Conservation (phyloP, 768 basidiomycete species). For the Infundibulicybe gibba region DNA sequence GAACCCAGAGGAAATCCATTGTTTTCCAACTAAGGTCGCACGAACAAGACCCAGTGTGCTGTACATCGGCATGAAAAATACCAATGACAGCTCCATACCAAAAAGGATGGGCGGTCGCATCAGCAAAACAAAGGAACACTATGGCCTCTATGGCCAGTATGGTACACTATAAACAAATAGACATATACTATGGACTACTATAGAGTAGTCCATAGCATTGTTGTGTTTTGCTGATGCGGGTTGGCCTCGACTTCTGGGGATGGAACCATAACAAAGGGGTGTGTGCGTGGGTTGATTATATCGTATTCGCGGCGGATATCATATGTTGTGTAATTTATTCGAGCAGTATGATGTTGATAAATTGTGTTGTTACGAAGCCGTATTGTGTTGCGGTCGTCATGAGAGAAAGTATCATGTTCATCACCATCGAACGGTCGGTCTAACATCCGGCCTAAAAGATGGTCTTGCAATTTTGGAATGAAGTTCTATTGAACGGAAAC, state of each 20-base stretch:
- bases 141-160: no score
- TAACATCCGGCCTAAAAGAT: slow-evolving; percentile 26
- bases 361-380: slow-evolving; percentile 16
- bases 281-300: slow-evolving; percentile 29
- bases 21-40: not conserved
- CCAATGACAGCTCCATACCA: slow-evolving; percentile 32
- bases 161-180: no score
- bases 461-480: slow-evolving; percentile 26
- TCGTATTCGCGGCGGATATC: slow-evolving; percentile 38
- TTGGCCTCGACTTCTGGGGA: slow-evolving; percentile 12
- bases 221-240: no score
- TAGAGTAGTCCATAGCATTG: no score
- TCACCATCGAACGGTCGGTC: slow-evolving; percentile 22
- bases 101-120: slow-evolving; percentile 22
- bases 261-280: slow-evolving; percentile 31
- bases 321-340: slow-evolving; percentile 41
- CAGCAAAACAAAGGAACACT: no score
- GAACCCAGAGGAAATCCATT: slow-evolving; percentile 34
- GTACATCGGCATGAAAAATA: slow-evolving; percentile 25
- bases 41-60: slow-evolving; percentile 9
- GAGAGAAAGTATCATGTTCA: slow-evolving; percentile 18
- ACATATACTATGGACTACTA: no score
- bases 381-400: slow-evolving; percentile 14
- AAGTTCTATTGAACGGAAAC: slow-evolving; percentile 9
- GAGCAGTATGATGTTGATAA: slow-evolving; percentile 21